Conservation (phyloP, 805 yeast species). For the Pichia cephalocereana region DNA sequence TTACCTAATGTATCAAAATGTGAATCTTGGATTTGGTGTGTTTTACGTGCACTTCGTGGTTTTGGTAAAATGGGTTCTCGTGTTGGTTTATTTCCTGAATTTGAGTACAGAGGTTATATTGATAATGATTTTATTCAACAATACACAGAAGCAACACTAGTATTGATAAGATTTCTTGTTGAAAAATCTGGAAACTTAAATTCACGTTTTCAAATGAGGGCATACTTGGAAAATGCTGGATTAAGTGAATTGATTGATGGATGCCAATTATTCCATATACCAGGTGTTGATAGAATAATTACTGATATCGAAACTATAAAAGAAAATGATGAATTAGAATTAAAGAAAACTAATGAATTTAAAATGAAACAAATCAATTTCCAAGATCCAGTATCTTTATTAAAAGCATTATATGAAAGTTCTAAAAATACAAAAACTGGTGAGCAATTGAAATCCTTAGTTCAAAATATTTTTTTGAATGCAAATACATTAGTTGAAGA, state of each 20-base stretch:
- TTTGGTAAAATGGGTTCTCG: slow-evolving; percentile 83
- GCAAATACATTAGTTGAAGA: slow-evolving; percentile 27
- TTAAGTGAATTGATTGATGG: slow-evolving; percentile 28
- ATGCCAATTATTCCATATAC: slow-evolving; percentile 32
- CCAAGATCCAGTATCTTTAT: slow-evolving; percentile 64
- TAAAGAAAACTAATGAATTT: slow-evolving; percentile 29
- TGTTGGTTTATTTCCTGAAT: slow-evolving; percentile 88
- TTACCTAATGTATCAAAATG: slow-evolving; percentile 20
- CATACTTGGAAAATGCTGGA: slow-evolving; percentile 36
- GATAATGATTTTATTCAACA: slow-evolving; percentile 54
- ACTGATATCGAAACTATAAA: slow-evolving; percentile 31
- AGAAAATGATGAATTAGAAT: slow-evolving; percentile 33
- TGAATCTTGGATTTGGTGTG: slow-evolving; percentile 29
- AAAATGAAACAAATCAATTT: slow-evolving; percentile 42
- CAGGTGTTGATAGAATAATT: slow-evolving; percentile 35
- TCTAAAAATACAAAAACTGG: slow-evolving; percentile 53
- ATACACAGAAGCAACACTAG: slow-evolving; percentile 41
- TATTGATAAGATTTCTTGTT: slow-evolving; percentile 40
- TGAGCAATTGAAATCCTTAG: slow-evolving; percentile 48
- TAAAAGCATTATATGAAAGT: slow-evolving; percentile 47
- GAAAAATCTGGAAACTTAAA: slow-evolving; percentile 29
- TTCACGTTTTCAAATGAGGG: slow-evolving; percentile 39
- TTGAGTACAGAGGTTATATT: slow-evolving; percentile 42
- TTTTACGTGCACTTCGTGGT: slow-evolving; percentile 35
- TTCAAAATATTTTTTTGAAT: slow-evolving; percentile 54